These are phyloP conservation scores for Candida dendrica DNA, from an alignment of 805 yeast genomes.

Conservation along the genomic window DNA sequence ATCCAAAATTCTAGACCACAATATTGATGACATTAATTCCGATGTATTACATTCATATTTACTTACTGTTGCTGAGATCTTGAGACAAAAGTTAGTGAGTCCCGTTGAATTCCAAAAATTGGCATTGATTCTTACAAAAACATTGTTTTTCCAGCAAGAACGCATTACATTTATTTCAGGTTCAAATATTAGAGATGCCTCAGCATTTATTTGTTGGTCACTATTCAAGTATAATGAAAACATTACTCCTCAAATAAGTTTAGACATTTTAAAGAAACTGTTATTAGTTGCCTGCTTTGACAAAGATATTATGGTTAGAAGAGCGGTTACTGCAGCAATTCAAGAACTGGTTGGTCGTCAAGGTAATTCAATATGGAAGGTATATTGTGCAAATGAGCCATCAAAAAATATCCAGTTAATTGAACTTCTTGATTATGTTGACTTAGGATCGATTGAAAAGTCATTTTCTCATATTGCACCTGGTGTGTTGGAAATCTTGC, in stretches of 20 bases:
- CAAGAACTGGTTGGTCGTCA: slow-evolving; percentile 83
- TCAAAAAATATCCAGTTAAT: slow-evolving; percentile 41
- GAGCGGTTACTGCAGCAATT: slow-evolving; percentile 80
- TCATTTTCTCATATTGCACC: slow-evolving; percentile 33
- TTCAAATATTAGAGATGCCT: slow-evolving; percentile 70
- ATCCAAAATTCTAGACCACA: slow-evolving; percentile 3
- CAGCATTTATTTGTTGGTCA: slow-evolving; percentile 84
- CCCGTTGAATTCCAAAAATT: slow-evolving; percentile 7
- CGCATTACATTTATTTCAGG: slow-evolving; percentile 49
- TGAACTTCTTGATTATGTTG: slow-evolving; percentile 49
- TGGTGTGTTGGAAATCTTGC: slow-evolving; percentile 18
- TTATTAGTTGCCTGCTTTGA: slow-evolving; percentile 59
- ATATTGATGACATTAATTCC: slow-evolving; percentile 18
- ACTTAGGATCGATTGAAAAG: slow-evolving; percentile 34
- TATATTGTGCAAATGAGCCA: slow-evolving; percentile 21
- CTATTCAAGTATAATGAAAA: slow-evolving; percentile 36
- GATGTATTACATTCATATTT: slow-evolving; percentile 27
- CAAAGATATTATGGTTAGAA: slow-evolving; percentile 61
- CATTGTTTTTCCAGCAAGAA: slow-evolving; percentile 53
- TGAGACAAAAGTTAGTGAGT: slow-evolving; percentile 11
- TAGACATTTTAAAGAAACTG: slow-evolving; percentile 25
- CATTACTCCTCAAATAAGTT: slow-evolving; percentile 11
- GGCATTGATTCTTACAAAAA: slow-evolving; percentile 29
- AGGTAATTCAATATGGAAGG: slow-evolving; percentile 34
- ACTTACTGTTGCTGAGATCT: slow-evolving; percentile 27